phyloP scores from a whole-genome alignment of 257 asterid species.

The Coffea eugenioides region DNA sequence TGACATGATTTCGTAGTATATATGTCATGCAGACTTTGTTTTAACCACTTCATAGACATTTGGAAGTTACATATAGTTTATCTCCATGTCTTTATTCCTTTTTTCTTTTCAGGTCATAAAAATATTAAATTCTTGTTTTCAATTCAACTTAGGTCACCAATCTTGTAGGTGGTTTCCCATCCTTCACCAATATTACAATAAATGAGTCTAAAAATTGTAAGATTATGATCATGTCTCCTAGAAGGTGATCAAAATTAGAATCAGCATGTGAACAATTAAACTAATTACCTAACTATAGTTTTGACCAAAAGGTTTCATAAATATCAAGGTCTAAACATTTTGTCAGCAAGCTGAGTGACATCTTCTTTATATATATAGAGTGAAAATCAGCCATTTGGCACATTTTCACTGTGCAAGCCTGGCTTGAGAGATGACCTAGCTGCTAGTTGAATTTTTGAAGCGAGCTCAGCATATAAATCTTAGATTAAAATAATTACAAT shows the following conservation, averaged over 20 bases:
- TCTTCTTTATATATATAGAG: no score
- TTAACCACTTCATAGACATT: no score
- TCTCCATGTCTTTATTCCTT: neutral
- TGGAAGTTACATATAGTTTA: neutral
- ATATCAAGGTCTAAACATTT: neutral
- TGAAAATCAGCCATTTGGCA: neutral
- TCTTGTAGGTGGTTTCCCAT: neutral
- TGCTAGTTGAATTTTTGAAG: neutral
- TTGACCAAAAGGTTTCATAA: neutral
- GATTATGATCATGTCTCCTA: neutral
- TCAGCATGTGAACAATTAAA: neutral
- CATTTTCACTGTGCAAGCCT: neutral
- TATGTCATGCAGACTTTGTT: no score
- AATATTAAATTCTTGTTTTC: neutral
- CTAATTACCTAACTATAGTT: neutral
- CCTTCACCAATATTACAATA: neutral
- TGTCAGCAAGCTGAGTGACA: no score
- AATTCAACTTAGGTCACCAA: neutral
- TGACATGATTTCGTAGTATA: no score
- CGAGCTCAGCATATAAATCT: neutral
- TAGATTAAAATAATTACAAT: neutral
- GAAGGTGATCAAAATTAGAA: neutral
- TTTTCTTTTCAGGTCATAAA: neutral
- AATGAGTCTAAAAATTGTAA: no score
- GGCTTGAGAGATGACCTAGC: neutral